Percentiles rank a stretch among this genome's conserved stretches.
phyloP scores from a whole-genome alignment of 257 asterid species.

The Scutellaria baicalensis region DNA sequence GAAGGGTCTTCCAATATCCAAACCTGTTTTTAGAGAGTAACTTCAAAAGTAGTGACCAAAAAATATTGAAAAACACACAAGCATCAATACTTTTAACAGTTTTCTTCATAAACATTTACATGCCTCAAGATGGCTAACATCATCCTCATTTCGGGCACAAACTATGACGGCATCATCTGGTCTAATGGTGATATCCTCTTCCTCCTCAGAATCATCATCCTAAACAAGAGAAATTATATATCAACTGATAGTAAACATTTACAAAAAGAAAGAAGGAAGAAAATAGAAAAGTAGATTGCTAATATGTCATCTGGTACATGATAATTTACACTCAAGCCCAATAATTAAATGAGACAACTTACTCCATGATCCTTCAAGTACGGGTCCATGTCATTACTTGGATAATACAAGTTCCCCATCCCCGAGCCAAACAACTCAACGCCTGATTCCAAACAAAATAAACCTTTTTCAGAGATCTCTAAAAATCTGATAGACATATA shows the following conservation, averaged over 20 bases:
- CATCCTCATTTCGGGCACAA: slow-evolving; percentile 90
- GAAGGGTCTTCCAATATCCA: slow-evolving; percentile 68
- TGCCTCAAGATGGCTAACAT: slow-evolving; percentile 89
- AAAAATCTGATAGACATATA: neutral
- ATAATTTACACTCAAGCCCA: neutral
- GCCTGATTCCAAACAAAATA: slow-evolving; percentile 28
- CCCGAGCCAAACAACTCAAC: slow-evolving; percentile 70
- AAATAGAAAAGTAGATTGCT: neutral
- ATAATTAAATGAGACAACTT: slow-evolving; percentile 15
- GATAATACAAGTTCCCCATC: slow-evolving; percentile 44
- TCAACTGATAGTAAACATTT: neutral
- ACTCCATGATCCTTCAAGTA: slow-evolving; percentile 58
- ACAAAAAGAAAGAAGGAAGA: neutral
- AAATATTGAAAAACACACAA: neutral
- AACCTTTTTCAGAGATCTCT: neutral
- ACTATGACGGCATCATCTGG: slow-evolving; percentile 77
- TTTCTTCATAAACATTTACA: slow-evolving; percentile 21
- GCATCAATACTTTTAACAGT: neutral
- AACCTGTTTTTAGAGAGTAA: slow-evolving; percentile 38
- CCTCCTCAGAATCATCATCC: slow-evolving; percentile 78
- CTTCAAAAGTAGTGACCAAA: neutral
- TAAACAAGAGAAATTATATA: slow-evolving; percentile 18
- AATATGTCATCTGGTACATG: neutral
- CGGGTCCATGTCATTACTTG: slow-evolving; percentile 78
- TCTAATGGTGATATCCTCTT: slow-evolving; percentile 63